These are phyloP conservation scores for Hanseniaspora lindneri DNA, from an alignment of 805 yeast genomes.

Conservation along the genomic window DNA sequence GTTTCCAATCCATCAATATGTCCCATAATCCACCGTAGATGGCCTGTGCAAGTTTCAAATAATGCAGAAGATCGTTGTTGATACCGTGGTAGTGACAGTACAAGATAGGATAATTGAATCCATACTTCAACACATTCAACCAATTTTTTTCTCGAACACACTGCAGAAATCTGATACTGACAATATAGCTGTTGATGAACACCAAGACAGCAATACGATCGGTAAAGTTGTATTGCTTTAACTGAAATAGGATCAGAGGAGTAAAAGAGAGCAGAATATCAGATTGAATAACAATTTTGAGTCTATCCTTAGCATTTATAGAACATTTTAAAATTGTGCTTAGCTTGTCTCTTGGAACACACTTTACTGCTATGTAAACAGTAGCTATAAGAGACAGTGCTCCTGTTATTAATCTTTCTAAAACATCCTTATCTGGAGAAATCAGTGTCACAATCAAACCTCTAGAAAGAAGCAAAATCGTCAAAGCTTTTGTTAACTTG, in stretches of 20 bases:
- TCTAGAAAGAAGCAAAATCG: constrained; percentile 7
- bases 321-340: constrained; percentile 5
- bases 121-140: constrained; percentile 64
- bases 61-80: constrained; percentile 25
- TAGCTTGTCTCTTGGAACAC: constrained; percentile 1
- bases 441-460: constrained; percentile 9
- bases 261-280: constrained; percentile 8
- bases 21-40: constrained; percentile 83
- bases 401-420: not conserved
- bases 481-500: constrained; percentile 4
- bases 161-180: constrained; percentile 66
- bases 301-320: constrained; percentile 5
- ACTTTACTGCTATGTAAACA: not conserved
- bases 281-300: constrained; percentile 14
- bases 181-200: constrained; percentile 42
- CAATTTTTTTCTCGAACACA: constrained; percentile 61
- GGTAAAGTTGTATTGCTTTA: constrained; percentile 8
- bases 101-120: constrained; percentile 48
- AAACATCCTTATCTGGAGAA: not conserved
- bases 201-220: constrained; percentile 21
- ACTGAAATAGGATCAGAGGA: not conserved
- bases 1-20: constrained; percentile 75
- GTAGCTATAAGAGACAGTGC: not conserved
- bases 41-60: constrained; percentile 51
- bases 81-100: constrained; percentile 21